phyloP scores from a whole-genome alignment of 805 yeast species.

The Candida vartiovaarae region DNA sequence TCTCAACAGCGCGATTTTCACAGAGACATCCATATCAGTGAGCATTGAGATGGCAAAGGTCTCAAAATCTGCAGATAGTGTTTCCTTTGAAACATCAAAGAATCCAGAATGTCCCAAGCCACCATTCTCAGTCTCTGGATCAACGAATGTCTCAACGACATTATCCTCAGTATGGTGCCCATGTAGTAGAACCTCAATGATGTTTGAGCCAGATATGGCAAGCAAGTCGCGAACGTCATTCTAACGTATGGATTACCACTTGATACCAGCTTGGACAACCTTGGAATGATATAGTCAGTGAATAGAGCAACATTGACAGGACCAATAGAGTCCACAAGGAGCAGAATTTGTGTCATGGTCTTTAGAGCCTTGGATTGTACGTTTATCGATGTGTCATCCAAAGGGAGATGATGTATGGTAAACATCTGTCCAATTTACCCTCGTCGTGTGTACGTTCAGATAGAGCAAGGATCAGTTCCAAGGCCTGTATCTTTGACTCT shows the following conservation, averaged over 20 bases:
- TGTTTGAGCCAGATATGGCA: constrained; percentile 64
- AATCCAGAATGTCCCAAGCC: constrained; percentile 27
- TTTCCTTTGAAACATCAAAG: constrained; percentile 34
- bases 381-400: constrained; percentile 59
- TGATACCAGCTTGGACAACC: constrained; percentile 40
- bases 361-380: constrained; percentile 65
- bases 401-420: constrained; percentile 74
- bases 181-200: constrained; percentile 60
- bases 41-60: constrained; percentile 55
- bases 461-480: constrained; percentile 69
- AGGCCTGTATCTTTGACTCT: constrained; percentile 54
- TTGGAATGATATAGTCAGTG: constrained; percentile 77
- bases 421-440: constrained; percentile 73
- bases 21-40: constrained; percentile 61
- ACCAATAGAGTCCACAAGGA: constrained; percentile 54
- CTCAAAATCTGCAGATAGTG: constrained; percentile 51
- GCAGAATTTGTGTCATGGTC: constrained; percentile 59
- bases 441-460: constrained; percentile 77
- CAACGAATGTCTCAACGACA: constrained; percentile 28
- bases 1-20: constrained; percentile 60
- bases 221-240: constrained; percentile 60
- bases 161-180: constrained; percentile 41
- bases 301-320: constrained; percentile 73
- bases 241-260: constrained; percentile 43
- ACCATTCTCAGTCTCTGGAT: constrained; percentile 40